Evolutionary conservation across 306 rosid genomes (phyloP).

Genomic region (Ormosia semicastrata): DNA sequence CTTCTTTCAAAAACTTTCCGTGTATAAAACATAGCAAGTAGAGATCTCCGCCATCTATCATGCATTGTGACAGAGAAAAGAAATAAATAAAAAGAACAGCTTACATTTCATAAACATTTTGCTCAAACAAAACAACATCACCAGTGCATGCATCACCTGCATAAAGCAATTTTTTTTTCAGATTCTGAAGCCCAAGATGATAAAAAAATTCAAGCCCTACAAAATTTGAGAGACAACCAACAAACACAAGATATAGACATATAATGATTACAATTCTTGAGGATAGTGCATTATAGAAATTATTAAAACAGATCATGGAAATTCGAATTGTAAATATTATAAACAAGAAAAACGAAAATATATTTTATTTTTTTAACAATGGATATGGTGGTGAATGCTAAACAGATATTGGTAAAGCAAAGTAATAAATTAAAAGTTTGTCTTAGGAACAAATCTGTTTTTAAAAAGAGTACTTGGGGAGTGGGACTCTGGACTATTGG

Average conservation of each 20-base stretch:
- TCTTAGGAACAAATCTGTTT: neutral
- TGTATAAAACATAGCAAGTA: neutral
- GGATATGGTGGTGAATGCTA: neutral
- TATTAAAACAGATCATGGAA: neutral
- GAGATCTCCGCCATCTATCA: neutral
- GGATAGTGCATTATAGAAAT: neutral
- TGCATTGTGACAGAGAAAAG: neutral
- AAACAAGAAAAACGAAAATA: neutral
- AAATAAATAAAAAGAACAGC: slow-evolving; percentile 14
- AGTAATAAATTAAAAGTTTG: neutral
- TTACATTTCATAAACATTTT: slow-evolving; percentile 85
- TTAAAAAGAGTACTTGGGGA: neutral
- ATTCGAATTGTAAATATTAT: neutral
- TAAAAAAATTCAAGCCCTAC: neutral
- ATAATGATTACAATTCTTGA: neutral
- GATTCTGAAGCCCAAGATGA: neutral
- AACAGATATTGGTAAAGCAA: neutral
- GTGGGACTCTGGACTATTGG: neutral
- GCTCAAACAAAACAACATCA: slow-evolving; percentile 91
- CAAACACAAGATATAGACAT: neutral
- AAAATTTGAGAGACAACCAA: neutral
- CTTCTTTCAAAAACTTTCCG: neutral
- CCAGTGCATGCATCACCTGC: slow-evolving; percentile 96
- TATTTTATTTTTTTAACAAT: neutral
- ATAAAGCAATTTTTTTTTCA: slow-evolving; percentile 11